These are phyloP conservation scores for Pisolithus tinctorius DNA, from an alignment of 768 basidiomycete genomes.

Conservation along the genomic window DNA sequence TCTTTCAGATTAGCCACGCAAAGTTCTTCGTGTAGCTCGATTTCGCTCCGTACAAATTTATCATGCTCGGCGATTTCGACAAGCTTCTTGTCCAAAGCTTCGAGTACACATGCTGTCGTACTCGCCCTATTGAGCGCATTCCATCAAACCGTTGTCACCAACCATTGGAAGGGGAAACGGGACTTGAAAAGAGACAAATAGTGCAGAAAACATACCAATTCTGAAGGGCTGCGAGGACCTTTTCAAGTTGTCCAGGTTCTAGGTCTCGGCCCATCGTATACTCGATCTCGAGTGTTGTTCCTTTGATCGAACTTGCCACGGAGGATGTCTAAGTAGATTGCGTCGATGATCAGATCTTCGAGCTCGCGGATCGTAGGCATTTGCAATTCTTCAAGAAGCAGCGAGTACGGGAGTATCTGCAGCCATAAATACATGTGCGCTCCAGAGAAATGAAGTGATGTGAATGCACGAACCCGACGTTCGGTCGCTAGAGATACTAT, in stretches of 20 bases:
- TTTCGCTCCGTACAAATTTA: conserved; percentile 33
- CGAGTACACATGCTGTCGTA: conserved; percentile 64
- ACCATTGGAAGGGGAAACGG: background rate
- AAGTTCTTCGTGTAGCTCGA: conserved; percentile 48
- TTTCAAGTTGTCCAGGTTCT: conserved; percentile 62
- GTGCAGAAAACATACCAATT: conserved; percentile 46
- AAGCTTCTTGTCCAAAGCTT: conserved; percentile 69
- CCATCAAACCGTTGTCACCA: conserved; percentile 2
- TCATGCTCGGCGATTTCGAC: conserved; percentile 42
- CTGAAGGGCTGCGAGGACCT: conserved; percentile 52
- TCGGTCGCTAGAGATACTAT: conserved; percentile 78
- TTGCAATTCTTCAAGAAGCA: conserved; percentile 63
- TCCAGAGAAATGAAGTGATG: conserved; percentile 1
- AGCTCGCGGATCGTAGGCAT: conserved; percentile 79
- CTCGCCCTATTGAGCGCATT: conserved; percentile 43
- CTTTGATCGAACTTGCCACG: conserved; percentile 90
- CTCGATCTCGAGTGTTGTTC: conserved; percentile 86
- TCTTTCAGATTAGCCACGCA: conserved; percentile 54
- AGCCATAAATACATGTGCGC: background rate
- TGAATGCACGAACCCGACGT: conserved; percentile 52
- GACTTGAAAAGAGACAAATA: background rate
- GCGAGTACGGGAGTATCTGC: conserved; percentile 78
- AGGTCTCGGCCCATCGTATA: conserved; percentile 91
- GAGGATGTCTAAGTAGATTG: conserved; percentile 87
- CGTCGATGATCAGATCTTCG: conserved; percentile 96